These are phyloP conservation scores for Lithohypha guttulata DNA, from an alignment of 2,329 filamentous ascomycete genomes.

Conservation along the genomic window DNA sequence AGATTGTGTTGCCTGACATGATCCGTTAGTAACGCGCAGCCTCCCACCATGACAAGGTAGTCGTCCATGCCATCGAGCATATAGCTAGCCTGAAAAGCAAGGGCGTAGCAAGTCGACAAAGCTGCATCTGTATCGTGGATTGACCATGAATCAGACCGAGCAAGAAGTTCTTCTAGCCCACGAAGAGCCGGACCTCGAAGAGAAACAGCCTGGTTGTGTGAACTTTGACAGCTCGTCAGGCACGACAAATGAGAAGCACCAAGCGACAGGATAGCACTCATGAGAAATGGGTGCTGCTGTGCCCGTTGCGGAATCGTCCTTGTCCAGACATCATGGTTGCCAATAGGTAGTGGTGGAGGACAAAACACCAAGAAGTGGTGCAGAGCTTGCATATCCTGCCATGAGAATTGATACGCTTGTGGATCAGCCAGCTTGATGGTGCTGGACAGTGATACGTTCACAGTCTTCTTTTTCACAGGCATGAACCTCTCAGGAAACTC, in stretches of 20 bases:
- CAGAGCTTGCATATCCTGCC: slow-evolving; percentile 38
- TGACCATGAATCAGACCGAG: slow-evolving; percentile 12
- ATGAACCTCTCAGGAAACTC: slow-evolving; percentile 20
- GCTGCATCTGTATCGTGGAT: slow-evolving; percentile 18
- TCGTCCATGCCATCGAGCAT: slow-evolving; percentile 27
- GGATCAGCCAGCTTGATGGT: not conserved
- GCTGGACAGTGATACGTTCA: not conserved
- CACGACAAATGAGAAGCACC: slow-evolving; percentile 48
- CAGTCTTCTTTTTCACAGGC: not conserved
- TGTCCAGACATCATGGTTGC: slow-evolving; percentile 54
- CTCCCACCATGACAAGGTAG: slow-evolving; percentile 27
- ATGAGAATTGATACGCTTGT: not conserved
- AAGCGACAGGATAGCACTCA: slow-evolving; percentile 59
- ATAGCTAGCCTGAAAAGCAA: slow-evolving; percentile 26
- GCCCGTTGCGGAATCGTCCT: slow-evolving; percentile 56
- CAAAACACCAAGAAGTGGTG: slow-evolving; percentile 40
- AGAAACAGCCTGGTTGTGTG: slow-evolving; percentile 47
- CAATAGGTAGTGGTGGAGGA: slow-evolving; percentile 52
- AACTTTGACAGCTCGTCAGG: slow-evolving; percentile 39
- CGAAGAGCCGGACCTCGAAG: slow-evolving; percentile 56
- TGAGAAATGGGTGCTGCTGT: slow-evolving; percentile 54
- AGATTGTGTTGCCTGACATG: slow-evolving; percentile 25
- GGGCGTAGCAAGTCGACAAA: slow-evolving; percentile 26
- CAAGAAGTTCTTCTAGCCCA: slow-evolving; percentile 46
- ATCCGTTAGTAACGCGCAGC: slow-evolving; percentile 26